Percentiles rank a stretch among this genome's conserved stretches.
Evolutionary conservation across 106 monocot species (phyloP).

Genomic region (Dendrobium catenatum): DNA sequence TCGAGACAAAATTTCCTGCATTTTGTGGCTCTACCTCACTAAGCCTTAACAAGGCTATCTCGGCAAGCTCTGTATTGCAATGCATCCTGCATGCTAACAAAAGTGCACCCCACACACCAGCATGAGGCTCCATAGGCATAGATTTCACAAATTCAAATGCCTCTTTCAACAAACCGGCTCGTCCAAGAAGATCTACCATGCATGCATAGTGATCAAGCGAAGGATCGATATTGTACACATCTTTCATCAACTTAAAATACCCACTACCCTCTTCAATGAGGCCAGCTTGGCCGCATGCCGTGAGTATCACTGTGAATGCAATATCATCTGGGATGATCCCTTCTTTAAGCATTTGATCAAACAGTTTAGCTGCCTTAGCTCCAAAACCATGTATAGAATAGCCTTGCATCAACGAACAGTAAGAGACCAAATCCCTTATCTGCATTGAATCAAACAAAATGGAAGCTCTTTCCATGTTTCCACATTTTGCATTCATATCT

Average conservation of each 20-base stretch:
- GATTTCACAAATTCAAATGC: conserved; percentile 52
- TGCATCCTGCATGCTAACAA: conserved; percentile 52
- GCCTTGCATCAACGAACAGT: conserved; percentile 79
- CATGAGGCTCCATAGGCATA: conserved; percentile 60
- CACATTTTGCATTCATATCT: conserved; percentile 88
- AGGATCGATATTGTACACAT: conserved; percentile 32
- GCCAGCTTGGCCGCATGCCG: conserved; percentile 67
- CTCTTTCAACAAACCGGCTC: conserved; percentile 44
- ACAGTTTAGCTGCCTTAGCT: conserved; percentile 46
- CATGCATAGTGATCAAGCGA: conserved; percentile 65
- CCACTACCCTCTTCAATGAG: conserved; percentile 58
- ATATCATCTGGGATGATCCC: conserved; percentile 45
- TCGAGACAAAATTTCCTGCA: conserved; percentile 64
- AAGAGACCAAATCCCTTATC: conserved; percentile 43
- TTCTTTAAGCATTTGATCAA: conserved; percentile 46
- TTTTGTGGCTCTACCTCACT: conserved; percentile 61
- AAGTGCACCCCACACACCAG: conserved; percentile 72
- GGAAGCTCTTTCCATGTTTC: conserved; percentile 60
- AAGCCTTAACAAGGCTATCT: conserved; percentile 31
- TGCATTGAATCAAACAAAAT: conserved; percentile 45
- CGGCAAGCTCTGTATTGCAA: conserved; percentile 40
- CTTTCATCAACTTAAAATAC: conserved; percentile 52
- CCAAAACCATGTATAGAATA: conserved; percentile 63
- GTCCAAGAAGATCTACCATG: conserved; percentile 70
- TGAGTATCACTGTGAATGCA: conserved; percentile 56